Conservation (phyloP, 352 stramenopile genomes). For the Globisporangium mamillatum region DNA sequence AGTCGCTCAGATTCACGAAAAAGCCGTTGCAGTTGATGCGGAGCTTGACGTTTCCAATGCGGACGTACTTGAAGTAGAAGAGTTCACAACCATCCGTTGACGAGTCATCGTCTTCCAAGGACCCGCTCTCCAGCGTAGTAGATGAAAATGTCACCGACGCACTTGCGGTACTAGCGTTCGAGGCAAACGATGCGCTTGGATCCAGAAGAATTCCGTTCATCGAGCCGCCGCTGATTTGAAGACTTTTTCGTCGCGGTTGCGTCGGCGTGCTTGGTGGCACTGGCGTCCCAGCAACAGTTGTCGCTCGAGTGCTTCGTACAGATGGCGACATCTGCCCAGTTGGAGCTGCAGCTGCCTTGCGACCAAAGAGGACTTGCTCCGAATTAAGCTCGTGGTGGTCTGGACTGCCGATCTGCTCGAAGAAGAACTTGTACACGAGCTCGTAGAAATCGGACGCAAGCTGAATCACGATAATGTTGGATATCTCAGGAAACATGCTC, state of each 20-base stretch:
- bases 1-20: slow-evolving; percentile 81
- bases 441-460: slow-evolving; percentile 81
- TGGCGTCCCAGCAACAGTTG: background rate
- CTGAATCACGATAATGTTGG: slow-evolving; percentile 85
- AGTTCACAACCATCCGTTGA: slow-evolving; percentile 60
- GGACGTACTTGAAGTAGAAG: slow-evolving; percentile 87
- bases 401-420: slow-evolving; percentile 37
- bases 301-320: background rate
- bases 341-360: slow-evolving; percentile 22
- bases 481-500: slow-evolving; percentile 79
- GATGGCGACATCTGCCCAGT: slow-evolving; percentile 4
- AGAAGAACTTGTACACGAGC: slow-evolving; percentile 85
- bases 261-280: background rate
- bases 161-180: background rate
- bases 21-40: slow-evolving; percentile 86
- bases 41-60: slow-evolving; percentile 73
- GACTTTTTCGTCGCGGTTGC: slow-evolving; percentile 12
- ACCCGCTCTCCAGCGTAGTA: slow-evolving; percentile 11
- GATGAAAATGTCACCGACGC: slow-evolving; percentile 17
- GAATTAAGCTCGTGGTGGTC: slow-evolving; percentile 35
- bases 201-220: background rate
- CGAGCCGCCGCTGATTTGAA: slow-evolving; percentile 10
- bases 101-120: slow-evolving; percentile 49
- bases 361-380: slow-evolving; percentile 61
- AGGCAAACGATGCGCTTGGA: slow-evolving; percentile 1